Conservation (phyloP, 345 rosid species). For the Hypericum androsaemum region DNA sequence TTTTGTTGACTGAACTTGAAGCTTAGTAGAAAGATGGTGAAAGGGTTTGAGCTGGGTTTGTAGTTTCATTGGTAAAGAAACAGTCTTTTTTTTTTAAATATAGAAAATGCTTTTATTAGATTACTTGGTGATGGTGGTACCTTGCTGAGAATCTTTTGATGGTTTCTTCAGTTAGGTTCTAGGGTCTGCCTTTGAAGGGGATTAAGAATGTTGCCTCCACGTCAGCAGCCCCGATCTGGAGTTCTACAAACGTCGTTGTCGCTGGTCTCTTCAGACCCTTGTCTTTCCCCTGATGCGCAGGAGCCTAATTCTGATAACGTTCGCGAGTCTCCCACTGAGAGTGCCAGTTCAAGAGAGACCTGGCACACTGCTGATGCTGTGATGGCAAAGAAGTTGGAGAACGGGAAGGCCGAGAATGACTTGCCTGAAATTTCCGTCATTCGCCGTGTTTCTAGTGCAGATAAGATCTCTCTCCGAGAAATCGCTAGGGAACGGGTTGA, state of each 20-base stretch:
- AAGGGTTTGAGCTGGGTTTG: too few relatives aligned
- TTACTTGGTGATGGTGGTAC: too few relatives aligned
- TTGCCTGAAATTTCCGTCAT: slow-evolving; percentile 50
- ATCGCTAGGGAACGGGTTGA: slow-evolving; percentile 88
- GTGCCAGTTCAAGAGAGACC: slow-evolving; percentile 92
- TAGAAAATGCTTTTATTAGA: too few relatives aligned
- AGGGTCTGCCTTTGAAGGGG: too few relatives aligned
- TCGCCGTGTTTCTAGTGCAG: slow-evolving; percentile 51
- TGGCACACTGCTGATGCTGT: slow-evolving; percentile 74
- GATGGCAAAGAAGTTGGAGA: slow-evolving; percentile 54
- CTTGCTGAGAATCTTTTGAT: too few relatives aligned
- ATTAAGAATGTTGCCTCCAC: slow-evolving; percentile 62
- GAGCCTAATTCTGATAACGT: slow-evolving; percentile 61
- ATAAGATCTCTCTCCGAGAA: slow-evolving; percentile 70
- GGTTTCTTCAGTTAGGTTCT: too few relatives aligned
- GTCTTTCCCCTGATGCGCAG: slow-evolving; percentile 43
- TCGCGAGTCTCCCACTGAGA: slow-evolving; percentile 91
- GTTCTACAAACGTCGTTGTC: too few relatives aligned
- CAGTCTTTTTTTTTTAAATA: too few relatives aligned
- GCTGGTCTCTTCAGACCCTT: slow-evolving; percentile 50
- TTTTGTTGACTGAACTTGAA: too few relatives aligned
- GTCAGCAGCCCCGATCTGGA: too few relatives aligned
- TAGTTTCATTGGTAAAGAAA: too few relatives aligned
- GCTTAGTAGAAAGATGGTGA: too few relatives aligned
- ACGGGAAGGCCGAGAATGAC: slow-evolving; percentile 56